These are phyloP conservation scores for Entomortierella beljakovae DNA, from an alignment of 192 early-diverging fungal genomes.

Conservation along the genomic window DNA sequence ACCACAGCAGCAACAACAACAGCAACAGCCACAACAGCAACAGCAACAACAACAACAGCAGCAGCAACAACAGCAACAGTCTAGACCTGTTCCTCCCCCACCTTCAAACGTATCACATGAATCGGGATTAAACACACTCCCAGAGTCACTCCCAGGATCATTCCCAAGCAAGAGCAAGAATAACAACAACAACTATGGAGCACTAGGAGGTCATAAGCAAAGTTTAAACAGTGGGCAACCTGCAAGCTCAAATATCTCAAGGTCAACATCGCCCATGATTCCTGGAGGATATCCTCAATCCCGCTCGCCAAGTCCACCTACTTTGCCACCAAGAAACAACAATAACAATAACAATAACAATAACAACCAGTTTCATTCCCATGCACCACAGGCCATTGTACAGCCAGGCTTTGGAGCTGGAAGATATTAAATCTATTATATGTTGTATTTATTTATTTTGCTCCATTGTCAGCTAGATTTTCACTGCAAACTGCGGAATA, in stretches of 20 bases:
- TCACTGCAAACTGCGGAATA: no score
- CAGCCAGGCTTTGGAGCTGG: not conserved
- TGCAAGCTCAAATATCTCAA: not conserved
- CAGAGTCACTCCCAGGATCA: constrained; percentile 11
- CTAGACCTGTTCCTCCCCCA: not conserved
- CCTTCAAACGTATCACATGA: not conserved
- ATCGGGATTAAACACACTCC: not conserved
- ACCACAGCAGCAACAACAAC: not conserved
- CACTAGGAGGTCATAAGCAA: not conserved
- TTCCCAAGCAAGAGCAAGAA: not conserved
- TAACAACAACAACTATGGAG: not conserved
- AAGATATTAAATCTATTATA: not conserved
- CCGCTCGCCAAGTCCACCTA: not conserved
- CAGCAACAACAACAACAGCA: constrained; percentile 5
- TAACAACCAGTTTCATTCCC: not conserved
- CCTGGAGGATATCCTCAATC: not conserved
- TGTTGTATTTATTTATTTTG: no score
- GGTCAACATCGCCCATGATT: not conserved
- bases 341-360: not conserved
- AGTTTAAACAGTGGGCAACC: not conserved
- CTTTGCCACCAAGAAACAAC: not conserved
- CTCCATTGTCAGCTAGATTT: no score
- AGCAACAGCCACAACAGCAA: not conserved
- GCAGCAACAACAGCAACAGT: not conserved
- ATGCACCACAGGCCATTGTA: not conserved